Base-by-base conservation (phyloP, 768 basidiomycete species). In the Leccinum imitatum region DNA sequence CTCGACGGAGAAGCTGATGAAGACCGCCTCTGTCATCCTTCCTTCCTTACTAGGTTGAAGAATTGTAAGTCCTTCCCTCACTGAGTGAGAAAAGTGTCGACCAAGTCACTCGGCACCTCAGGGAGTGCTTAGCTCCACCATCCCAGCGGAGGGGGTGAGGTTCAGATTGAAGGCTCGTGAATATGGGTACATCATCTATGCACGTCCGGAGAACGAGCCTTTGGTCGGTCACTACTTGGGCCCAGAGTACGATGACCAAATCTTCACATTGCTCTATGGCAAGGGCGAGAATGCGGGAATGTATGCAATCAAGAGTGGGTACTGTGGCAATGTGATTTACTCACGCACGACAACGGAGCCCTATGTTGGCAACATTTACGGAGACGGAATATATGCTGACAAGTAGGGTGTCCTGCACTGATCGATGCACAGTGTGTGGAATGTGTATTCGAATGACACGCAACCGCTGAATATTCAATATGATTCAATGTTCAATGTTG, bases 231-330 rank as follows among this genome's bases (percentile, higher is more conserved):
- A 60, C 41, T 37, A 2, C 30, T 14, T 27, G n/a, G 56, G 50
- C 33, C 39, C 14, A 13, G 55, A 44, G n/a, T 41, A 33, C 23
- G 44, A 19, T 30, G 50, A 57, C 41, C 55, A 60, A 23, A 46
- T 60, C 41, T 57, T 57, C 50, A 57, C 55, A 23, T 6, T 60
- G 55, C 51, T 57, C 31, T n/a, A 44, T 19, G 59, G 59, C 4
- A 44, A 50, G 5, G 21, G 27, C 13, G 48, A 57, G 8, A 56
- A 50, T 33, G 25, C 25, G 41, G 59, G 50, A 6, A 31, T 52
- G 3, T 60, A 58, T 41, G 48, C 39, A n/a, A 50, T 57, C 59
- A 60, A 60, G 25, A 60, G 59, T 56, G 47, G 59, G 56, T 23
- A 19, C 4, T 44, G 56, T 41, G 59, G 55, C 55, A 46, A 60